phyloP scores from a whole-genome alignment of 176 grass and related monocot genomes.

The maize (Zea mays) region DNA sequence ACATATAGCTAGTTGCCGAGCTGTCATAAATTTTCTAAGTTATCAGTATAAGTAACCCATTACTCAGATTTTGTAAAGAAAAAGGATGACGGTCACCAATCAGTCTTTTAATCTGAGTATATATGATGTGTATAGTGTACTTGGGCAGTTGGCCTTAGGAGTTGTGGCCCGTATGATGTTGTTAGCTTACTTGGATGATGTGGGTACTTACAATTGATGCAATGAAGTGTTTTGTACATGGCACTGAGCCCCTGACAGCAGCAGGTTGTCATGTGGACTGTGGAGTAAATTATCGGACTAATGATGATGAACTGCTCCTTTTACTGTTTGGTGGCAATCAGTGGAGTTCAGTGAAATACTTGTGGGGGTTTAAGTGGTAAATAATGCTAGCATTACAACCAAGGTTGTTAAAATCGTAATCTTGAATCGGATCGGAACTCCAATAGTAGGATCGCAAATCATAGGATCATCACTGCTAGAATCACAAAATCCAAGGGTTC shows the following conservation, averaged over 20 bases:
- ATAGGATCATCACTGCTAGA: not conserved
- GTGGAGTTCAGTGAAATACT: not conserved
- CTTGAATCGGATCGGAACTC: not conserved
- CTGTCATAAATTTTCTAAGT: conserved; percentile 30
- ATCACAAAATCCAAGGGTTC: not conserved
- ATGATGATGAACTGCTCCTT: not conserved
- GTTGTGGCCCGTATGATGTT: not conserved
- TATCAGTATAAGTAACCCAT: conserved; percentile 8
- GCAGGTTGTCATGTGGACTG: not conserved
- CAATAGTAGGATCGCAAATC: not conserved
- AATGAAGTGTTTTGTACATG: conserved; percentile 9
- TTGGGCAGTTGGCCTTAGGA: not conserved
- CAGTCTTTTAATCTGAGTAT: not conserved
- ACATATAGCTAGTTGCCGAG: conserved; percentile 11
- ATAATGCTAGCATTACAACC: conserved; percentile 1
- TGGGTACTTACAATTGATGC: not conserved
- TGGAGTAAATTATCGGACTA: not conserved
- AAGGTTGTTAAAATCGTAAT: not conserved
- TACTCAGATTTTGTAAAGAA: conserved; percentile 5
- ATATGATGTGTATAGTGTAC: conserved; percentile 5
- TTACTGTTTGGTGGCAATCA: conserved; percentile 24
- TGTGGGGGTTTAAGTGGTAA: not conserved
- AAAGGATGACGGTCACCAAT: not conserved
- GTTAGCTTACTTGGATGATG: not conserved
- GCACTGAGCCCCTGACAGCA: not conserved